Evolutionary conservation across 1,139 yeast genomes (phyloP).

Genomic region (Pichia sp.): DNA sequence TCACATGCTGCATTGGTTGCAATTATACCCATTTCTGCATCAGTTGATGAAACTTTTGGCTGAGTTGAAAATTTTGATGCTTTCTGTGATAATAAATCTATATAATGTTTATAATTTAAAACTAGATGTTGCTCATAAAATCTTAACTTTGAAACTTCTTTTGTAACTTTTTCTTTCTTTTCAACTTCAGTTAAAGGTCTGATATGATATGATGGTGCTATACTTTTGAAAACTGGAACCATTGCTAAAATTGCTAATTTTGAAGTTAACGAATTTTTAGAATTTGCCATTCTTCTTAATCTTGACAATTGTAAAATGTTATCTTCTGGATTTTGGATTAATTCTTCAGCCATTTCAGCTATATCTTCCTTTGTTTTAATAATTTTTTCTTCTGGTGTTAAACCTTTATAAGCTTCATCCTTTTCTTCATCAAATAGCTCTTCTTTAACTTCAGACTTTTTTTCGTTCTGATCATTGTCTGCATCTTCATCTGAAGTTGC

Average conservation of each 20-base stretch:
- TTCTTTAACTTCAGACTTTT: constrained; percentile 2
- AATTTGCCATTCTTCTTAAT: constrained; percentile 63
- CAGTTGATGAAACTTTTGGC: constrained; percentile 34
- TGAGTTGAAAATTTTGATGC: constrained; percentile 39
- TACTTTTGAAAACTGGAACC: constrained; percentile 75
- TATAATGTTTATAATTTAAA: constrained; percentile 60
- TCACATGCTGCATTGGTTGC: constrained; percentile 79
- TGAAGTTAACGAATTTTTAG: constrained; percentile 60
- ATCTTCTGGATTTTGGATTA: constrained; percentile 90
- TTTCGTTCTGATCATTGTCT: constrained; percentile 17
- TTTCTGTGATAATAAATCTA: constrained; percentile 45
- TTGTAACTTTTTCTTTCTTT: constrained; percentile 72
- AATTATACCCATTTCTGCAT: constrained; percentile 46
- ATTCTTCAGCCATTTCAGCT: constrained; percentile 69
- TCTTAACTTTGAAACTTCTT: constrained; percentile 71
- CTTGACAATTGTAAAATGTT: constrained; percentile 61
- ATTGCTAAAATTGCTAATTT: constrained; percentile 73
- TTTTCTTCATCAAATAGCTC: constrained; percentile 28
- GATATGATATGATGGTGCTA: constrained; percentile 84
- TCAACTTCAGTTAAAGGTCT: constrained; percentile 78
- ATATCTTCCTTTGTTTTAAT: constrained; percentile 70
- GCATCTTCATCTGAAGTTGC: constrained; percentile 17
- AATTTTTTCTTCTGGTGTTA: constrained; percentile 54
- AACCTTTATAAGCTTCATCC: constrained; percentile 41
- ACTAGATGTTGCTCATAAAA: constrained; percentile 75